phyloP scores from a whole-genome alignment of 2,329 filamentous ascomycete genomes.

The Neopestalotiopsis sp. region DNA sequence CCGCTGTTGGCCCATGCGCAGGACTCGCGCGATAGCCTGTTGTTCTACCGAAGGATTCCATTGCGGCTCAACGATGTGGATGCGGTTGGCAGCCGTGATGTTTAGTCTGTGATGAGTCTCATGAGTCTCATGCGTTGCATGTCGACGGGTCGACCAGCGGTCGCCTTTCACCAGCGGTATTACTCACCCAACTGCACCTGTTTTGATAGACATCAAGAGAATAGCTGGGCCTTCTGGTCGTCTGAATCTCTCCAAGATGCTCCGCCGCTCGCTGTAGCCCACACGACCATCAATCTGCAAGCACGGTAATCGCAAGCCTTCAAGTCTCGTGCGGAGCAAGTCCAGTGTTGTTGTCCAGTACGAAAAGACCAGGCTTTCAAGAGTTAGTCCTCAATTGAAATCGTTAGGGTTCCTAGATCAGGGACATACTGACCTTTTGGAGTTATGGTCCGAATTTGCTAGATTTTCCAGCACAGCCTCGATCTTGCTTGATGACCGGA shows the following conservation, averaged over 20 bases:
- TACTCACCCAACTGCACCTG: neutral
- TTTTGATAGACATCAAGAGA: neutral
- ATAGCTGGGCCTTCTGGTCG: neutral
- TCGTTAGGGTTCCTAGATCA: neutral
- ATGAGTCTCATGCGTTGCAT: no score
- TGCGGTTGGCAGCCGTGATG: neutral
- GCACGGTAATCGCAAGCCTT: constrained; percentile 13
- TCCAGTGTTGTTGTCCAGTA: constrained; percentile 13
- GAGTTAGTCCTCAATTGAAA: neutral
- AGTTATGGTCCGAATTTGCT: no score
- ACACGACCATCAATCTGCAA: no score
- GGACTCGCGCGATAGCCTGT: constrained; percentile 6
- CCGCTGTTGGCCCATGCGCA: neutral
- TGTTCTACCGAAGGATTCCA: constrained; percentile 12
- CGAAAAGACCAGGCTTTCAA: neutral
- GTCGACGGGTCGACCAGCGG: neutral
- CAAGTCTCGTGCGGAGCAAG: no score
- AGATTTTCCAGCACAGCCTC: no score
- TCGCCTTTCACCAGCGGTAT: neutral
- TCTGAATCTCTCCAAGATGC: neutral
- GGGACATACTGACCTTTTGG: no score
- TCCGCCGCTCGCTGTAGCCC: no score
- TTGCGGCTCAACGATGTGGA: constrained; percentile 15
- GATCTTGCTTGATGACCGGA: no score
- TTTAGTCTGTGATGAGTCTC: no score